Percentiles rank a stretch among this genome's conserved stretches.
Conservation (phyloP, 306 rosid species). For the Luffa acutangula region DNA sequence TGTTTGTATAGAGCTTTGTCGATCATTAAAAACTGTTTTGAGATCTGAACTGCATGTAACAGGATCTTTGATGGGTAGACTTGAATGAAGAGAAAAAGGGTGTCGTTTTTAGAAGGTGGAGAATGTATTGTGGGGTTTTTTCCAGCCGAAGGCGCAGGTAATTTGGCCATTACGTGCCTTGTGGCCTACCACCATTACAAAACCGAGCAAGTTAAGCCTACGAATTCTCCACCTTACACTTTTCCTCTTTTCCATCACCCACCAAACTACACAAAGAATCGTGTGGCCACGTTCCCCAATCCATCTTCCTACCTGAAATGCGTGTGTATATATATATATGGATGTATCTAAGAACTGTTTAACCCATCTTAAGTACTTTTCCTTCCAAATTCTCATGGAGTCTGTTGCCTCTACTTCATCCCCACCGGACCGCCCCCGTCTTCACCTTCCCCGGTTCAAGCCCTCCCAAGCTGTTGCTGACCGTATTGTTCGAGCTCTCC, state of each 20-base stretch:
- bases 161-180: conserved; percentile 7
- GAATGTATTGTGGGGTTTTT: neutral
- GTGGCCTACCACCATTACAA: conserved; percentile 5
- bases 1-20: neutral
- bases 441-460: conserved; percentile 19
- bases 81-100: neutral
- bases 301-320: neutral
- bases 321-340: neutral
- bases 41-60: neutral
- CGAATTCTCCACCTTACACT: neutral
- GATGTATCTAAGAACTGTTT: neutral
- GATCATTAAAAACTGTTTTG: neutral
- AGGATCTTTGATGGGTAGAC: neutral
- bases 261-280: conserved; percentile 9
- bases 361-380: neutral
- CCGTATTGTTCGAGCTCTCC: conserved; percentile 61
- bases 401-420: conserved; percentile 44
- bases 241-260: neutral
- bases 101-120: neutral
- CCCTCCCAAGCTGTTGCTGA: conserved; percentile 46
- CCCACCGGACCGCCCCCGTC: conserved; percentile 11
- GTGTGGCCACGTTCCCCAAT: neutral
- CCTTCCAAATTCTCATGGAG: conserved; percentile 29
- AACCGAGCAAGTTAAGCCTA: conserved; percentile 1
- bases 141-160: neutral